Conservation (phyloP, 2,329 filamentous ascomycete genomes). For the Pseudonectria buxi region DNA sequence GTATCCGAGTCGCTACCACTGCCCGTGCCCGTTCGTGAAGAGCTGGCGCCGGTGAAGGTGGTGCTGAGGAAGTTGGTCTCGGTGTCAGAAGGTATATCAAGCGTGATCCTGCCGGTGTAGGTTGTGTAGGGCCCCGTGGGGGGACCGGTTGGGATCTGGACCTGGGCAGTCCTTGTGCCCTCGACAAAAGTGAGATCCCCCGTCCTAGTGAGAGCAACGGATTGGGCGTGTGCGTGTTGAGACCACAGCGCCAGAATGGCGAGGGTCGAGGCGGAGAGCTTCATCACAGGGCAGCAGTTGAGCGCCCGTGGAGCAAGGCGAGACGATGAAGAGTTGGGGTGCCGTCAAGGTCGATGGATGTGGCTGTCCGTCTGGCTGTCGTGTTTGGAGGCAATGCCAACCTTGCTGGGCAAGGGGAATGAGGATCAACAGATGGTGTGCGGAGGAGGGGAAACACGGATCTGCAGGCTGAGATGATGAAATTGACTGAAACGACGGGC, state of each 20-base stretch:
- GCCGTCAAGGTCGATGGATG: neutral
- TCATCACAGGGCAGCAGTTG: slow-evolving; percentile 15
- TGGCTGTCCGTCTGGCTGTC: no score
- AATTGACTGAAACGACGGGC: no score
- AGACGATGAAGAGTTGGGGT: neutral
- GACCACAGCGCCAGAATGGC: slow-evolving; percentile 18
- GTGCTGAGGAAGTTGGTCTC: slow-evolving; percentile 30
- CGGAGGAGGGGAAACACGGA: no score
- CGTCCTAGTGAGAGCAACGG: slow-evolving; percentile 25
- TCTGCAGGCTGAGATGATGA: no score
- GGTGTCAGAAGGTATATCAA: slow-evolving; percentile 8
- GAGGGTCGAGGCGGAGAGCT: slow-evolving; percentile 14
- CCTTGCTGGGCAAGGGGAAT: no score
- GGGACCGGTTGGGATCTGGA: slow-evolving; percentile 31
- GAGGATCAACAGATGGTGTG: no score
- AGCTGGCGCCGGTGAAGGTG: slow-evolving; percentile 37
- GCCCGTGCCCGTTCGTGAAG: slow-evolving; percentile 35
- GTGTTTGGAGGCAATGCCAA: no score
- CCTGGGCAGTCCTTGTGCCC: slow-evolving; percentile 30
- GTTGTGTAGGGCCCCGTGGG: slow-evolving; percentile 21
- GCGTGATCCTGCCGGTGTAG: slow-evolving; percentile 20
- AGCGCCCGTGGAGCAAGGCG: neutral
- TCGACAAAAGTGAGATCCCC: slow-evolving; percentile 30
- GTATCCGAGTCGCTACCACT: slow-evolving; percentile 21
- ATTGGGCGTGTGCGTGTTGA: slow-evolving; percentile 18